Evolutionary conservation across 2,329 filamentous ascomycete genomes (phyloP).

Genomic region (Fusarium fracticaudum): DNA sequence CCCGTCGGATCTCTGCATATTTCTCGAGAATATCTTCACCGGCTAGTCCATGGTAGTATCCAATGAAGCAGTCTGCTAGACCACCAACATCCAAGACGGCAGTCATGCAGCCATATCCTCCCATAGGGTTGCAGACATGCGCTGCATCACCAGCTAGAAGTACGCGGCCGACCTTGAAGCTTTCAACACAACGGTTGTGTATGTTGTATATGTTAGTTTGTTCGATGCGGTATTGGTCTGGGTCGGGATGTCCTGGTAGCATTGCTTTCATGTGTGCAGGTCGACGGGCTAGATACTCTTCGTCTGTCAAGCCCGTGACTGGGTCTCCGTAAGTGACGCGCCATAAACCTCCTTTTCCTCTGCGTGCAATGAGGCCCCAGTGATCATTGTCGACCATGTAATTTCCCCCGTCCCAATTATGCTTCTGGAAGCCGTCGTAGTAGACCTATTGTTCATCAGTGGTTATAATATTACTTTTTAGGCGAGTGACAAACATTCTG

Average conservation of each 20-base stretch:
- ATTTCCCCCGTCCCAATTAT: neutral
- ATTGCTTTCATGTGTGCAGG: conserved; percentile 2
- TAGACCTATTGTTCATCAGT: neutral
- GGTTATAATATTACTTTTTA: accelerated
- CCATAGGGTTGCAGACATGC: conserved; percentile 5
- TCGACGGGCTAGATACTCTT: neutral
- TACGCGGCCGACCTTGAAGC: neutral
- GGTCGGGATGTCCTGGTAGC: neutral
- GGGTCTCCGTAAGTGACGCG: conserved; percentile 1
- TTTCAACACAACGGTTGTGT: neutral
- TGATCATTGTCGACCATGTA: neutral
- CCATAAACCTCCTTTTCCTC: neutral
- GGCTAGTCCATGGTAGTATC: neutral
- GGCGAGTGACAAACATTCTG: neutral
- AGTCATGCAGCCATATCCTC: conserved; percentile 3
- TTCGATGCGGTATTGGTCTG: neutral
- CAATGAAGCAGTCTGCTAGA: neutral
- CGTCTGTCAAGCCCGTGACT: neutral
- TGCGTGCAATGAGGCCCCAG: neutral
- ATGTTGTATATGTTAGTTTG: conserved; percentile 1
- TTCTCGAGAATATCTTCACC: neutral
- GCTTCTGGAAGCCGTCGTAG: conserved; percentile 2
- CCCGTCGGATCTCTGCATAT: neutral
- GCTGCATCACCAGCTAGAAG: neutral
- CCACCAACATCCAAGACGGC: conserved; percentile 1